Base-by-base conservation (phyloP, 108 stramenopile species). In the Skeletonema menzelii region DNA sequence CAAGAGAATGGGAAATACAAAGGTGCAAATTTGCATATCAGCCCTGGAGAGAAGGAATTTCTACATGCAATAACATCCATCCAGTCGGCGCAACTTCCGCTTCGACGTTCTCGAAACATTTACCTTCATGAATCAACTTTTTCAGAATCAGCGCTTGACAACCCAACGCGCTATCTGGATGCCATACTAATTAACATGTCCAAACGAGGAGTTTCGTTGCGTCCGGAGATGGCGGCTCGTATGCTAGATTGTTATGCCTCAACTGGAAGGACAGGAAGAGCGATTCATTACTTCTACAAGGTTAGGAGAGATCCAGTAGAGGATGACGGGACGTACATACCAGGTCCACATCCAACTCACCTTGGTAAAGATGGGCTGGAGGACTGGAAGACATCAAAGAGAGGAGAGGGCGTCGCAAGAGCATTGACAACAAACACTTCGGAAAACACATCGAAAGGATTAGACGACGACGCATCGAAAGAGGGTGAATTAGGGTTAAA, bases 81-180 rank as follows among this genome's bases (percentile, higher is more conserved):
- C 61, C 75, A 85, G 56, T 62, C 84, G 22, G 87, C 92, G 22
- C 85, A 88, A 59, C 66, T 84, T 31, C 77, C 83, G 19, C 67
- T 88, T 14, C 83, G 83, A 5, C 77, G 69, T 27, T 75, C 84
- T 65, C 88, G 92, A 28, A 93, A 93, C 56, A 80, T 87, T 17
- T 89, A 87, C 59, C 66, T 87, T 17, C 55, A 73, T 34, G 92
- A 93, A 58, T 67, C 80, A 8, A 63, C 87, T 19, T 24, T 79
- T 8, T 49, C 77, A 5, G 89, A 93, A 69, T 86, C 92, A 11
- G 67, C 79, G 59, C 81, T 94, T 20, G 93, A 94, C 70, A 87
- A 94, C 60, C 93, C 93, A 8, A 94, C 93, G 4, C 78, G 90
- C n/a, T 94, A 89, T 81, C 79, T 94, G 17, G 93, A 94, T 84